Conservation (phyloP, 345 rosid species). For the Pelargonium nanum region DNA sequence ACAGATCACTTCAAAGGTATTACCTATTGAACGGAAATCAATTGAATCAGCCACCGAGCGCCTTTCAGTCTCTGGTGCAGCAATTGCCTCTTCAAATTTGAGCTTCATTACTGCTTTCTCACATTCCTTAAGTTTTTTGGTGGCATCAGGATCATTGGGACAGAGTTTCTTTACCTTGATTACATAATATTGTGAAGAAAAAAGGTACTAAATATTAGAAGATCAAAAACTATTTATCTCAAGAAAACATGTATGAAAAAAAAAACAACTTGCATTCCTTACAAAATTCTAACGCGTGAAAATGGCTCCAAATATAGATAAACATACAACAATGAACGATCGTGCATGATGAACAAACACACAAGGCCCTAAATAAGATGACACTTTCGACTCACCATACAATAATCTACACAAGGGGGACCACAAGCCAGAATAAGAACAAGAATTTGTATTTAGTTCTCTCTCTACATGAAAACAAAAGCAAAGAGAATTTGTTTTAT, state of each 20-base stretch:
- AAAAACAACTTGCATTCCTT: no score
- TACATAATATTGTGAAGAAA: not conserved
- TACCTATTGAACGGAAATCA: constrained; percentile 81
- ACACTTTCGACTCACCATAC: not conserved
- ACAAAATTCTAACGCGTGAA: no score
- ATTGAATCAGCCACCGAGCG: constrained; percentile 72
- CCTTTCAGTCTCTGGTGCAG: constrained; percentile 66
- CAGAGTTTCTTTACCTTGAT: not conserved
- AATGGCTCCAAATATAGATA: not conserved
- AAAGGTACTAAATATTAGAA: not conserved
- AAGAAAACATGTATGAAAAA: not conserved
- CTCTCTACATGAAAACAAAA: not conserved
- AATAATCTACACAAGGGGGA: not conserved
- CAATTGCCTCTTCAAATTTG: constrained; percentile 18
- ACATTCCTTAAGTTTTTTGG: constrained; percentile 7
- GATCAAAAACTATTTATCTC: not conserved
- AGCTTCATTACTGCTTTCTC: constrained; percentile 9
- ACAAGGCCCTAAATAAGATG: not conserved
- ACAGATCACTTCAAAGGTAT: not conserved
- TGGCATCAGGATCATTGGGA: not conserved
- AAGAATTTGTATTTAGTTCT: not conserved
- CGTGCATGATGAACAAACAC: not conserved
- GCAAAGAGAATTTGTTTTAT: no score
- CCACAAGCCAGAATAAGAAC: not conserved
- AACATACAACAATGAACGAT: not conserved